Evolutionary conservation across 2,329 filamentous ascomycete genomes (phyloP).

Genomic region (Beauveria australis): DNA sequence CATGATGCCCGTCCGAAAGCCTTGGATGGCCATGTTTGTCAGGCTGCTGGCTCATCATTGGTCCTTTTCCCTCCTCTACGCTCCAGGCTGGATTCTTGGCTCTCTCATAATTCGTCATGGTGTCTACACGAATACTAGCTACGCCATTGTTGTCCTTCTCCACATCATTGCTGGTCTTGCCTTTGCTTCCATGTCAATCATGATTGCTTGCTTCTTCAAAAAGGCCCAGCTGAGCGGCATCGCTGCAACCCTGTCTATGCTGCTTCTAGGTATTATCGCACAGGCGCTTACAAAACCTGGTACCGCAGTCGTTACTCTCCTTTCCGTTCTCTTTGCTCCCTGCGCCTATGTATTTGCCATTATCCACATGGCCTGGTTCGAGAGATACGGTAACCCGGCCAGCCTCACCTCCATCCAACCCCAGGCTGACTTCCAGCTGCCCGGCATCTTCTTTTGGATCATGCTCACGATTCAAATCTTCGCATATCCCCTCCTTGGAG

Average conservation of each 20-base stretch:
- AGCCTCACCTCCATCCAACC: slow-evolving; percentile 57
- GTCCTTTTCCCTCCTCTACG: slow-evolving; percentile 70
- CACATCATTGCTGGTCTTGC: slow-evolving; percentile 70
- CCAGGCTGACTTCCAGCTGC: slow-evolving; percentile 55
- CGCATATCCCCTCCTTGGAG: slow-evolving; percentile 67
- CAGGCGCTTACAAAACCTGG: slow-evolving; percentile 60
- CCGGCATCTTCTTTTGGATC: slow-evolving; percentile 69
- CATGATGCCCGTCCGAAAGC: slow-evolving; percentile 71
- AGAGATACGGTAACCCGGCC: slow-evolving; percentile 50
- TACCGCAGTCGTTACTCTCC: slow-evolving; percentile 56
- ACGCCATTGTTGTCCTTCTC: slow-evolving; percentile 61
- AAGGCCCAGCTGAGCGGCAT: slow-evolving; percentile 85
- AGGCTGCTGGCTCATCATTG: slow-evolving; percentile 73
- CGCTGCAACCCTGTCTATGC: slow-evolving; percentile 60
- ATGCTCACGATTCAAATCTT: slow-evolving; percentile 72
- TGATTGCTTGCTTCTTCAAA: slow-evolving; percentile 76
- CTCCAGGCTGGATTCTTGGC: slow-evolving; percentile 75
- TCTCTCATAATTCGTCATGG: slow-evolving; percentile 54
- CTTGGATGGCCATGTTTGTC: slow-evolving; percentile 70
- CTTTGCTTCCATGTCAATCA: slow-evolving; percentile 70
- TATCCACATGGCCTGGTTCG: slow-evolving; percentile 68
- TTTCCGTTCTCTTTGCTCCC: slow-evolving; percentile 73
- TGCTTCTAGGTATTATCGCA: slow-evolving; percentile 73
- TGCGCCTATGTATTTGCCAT: slow-evolving; percentile 83
- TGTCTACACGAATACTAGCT: slow-evolving; percentile 57